Conservation (phyloP, 73 alveolate species). For the Tetrahymena thermophila region DNA sequence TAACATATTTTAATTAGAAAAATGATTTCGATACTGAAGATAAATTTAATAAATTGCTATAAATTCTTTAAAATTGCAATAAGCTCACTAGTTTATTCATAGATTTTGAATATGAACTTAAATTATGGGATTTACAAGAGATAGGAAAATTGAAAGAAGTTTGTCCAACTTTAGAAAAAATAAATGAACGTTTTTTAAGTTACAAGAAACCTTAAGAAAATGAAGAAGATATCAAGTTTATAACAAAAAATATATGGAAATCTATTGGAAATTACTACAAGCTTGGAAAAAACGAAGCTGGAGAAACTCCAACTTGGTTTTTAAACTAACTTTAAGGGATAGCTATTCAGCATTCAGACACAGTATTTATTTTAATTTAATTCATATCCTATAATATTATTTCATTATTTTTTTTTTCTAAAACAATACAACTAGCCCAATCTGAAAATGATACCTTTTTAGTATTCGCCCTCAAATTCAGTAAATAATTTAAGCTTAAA, state of each 20-base stretch:
- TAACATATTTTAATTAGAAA: not conserved
- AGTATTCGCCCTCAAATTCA: conserved; percentile 54
- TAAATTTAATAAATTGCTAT: not conserved
- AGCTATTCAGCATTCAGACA: conserved; percentile 81
- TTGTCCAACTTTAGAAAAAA: conserved; percentile 37
- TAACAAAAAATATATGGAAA: conserved; percentile 68
- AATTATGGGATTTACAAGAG: conserved; percentile 17
- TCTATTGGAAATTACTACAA: conserved; percentile 71
- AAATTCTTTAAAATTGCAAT: not conserved
- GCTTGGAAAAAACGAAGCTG: conserved; percentile 56
- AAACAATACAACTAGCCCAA: conserved; percentile 43
- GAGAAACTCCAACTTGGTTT: conserved; percentile 84
- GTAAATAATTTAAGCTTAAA: not conserved
- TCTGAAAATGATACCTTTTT: conserved; percentile 74
- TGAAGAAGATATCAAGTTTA: conserved; percentile 47
- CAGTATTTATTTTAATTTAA: not conserved
- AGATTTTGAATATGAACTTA: conserved; percentile 55
- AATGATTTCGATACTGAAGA: not conserved
- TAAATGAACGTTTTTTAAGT: conserved; percentile 40
- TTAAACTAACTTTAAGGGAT: conserved; percentile 87
- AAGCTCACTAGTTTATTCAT: conserved; percentile 33
- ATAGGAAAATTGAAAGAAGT: conserved; percentile 29
- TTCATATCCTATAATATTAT: too few species aligned
- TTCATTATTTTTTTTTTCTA: too few species aligned
- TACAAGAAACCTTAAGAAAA: conserved; percentile 18